These are phyloP conservation scores for Epichloe sibirici DNA, from an alignment of 2,329 filamentous ascomycete species.

Conservation along the genomic window DNA sequence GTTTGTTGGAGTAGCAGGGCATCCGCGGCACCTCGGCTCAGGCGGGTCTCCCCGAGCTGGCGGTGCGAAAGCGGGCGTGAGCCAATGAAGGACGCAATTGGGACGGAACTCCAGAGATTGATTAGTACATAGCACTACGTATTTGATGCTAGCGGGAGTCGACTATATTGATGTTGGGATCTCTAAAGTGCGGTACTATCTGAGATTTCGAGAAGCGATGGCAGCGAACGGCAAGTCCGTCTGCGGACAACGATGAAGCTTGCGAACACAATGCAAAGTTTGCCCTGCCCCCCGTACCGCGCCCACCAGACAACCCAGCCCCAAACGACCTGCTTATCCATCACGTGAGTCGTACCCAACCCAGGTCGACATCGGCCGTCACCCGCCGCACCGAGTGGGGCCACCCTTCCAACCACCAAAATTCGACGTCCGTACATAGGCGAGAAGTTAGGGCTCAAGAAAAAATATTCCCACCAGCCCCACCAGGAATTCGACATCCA, in stretches of 20 bases:
- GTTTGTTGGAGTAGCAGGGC: neutral
- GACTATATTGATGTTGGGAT: too few relatives aligned
- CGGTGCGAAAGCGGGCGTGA: neutral
- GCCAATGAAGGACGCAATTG: neutral
- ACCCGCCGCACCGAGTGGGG: conserved; percentile 2
- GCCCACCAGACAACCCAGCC: neutral
- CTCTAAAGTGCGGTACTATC: too few relatives aligned
- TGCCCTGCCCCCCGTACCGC: neutral
- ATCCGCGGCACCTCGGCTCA: conserved; percentile 8
- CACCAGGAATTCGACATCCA: conserved; percentile 24
- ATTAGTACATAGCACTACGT: too few relatives aligned
- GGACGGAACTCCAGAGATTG: neutral
- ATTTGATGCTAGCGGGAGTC: too few relatives aligned
- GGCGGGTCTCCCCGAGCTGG: neutral
- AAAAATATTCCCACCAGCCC: conserved; percentile 11
- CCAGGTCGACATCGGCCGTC: conserved; percentile 12
- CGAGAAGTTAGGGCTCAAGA: conserved; percentile 26
- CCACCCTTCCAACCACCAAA: neutral
- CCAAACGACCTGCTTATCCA: neutral
- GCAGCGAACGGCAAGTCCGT: too few relatives aligned
- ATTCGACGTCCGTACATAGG: neutral
- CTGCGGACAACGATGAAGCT: neutral
- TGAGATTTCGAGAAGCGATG: too few relatives aligned
- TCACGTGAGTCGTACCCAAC: conserved; percentile 30
- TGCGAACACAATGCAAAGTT: too few relatives aligned